A percentile compares a stretch with the other conserved stretches of the same genome.
Evolutionary conservation across 129 eudicot genomes (phyloP).

Genomic region (Saposhnikovia divaricata): DNA sequence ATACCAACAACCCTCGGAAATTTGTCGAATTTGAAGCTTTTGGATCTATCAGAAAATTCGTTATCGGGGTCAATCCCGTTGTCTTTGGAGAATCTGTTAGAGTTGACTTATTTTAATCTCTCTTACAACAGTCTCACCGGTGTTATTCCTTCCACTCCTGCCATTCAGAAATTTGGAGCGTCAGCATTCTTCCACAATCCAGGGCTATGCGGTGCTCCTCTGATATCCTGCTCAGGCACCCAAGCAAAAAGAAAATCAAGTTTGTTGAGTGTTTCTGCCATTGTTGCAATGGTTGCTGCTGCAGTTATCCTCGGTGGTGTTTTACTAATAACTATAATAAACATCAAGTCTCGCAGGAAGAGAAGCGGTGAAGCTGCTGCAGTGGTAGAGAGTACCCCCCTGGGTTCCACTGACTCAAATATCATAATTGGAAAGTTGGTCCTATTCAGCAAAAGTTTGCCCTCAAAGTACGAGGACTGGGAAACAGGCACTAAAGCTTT

Average conservation of each 20-base stretch:
- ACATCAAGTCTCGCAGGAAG: conserved; percentile 60
- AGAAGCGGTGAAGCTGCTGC: conserved; percentile 39
- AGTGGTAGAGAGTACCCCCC: conserved; percentile 68
- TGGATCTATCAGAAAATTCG: conserved; percentile 67
- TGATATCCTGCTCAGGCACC: conserved; percentile 40
- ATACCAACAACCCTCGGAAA: conserved; percentile 69
- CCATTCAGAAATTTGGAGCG: conserved; percentile 44
- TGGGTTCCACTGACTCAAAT: conserved; percentile 71
- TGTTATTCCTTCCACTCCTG: conserved; percentile 36
- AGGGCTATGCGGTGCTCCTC: conserved; percentile 68
- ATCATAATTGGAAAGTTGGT: conserved; percentile 82
- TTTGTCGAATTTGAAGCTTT: conserved; percentile 42
- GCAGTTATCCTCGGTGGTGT: conserved; percentile 67
- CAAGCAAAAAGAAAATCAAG: conserved; percentile 32
- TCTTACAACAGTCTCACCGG: conserved; percentile 71
- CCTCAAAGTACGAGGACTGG: conserved; percentile 96
- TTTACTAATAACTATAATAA: conserved; percentile 52
- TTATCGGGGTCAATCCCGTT: conserved; percentile 67
- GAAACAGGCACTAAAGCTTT: conserved; percentile 87
- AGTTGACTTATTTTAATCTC: conserved; percentile 58
- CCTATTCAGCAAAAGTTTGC: conserved; percentile 81
- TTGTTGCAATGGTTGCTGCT: conserved; percentile 90
- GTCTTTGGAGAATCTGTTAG: conserved; percentile 45
- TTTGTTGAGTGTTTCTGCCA: conserved; percentile 61
- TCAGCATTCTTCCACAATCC: conserved; percentile 59